These are phyloP conservation scores for Termitomyces sp. DNA, from an alignment of 768 basidiomycete genomes.

Conservation along the genomic window DNA sequence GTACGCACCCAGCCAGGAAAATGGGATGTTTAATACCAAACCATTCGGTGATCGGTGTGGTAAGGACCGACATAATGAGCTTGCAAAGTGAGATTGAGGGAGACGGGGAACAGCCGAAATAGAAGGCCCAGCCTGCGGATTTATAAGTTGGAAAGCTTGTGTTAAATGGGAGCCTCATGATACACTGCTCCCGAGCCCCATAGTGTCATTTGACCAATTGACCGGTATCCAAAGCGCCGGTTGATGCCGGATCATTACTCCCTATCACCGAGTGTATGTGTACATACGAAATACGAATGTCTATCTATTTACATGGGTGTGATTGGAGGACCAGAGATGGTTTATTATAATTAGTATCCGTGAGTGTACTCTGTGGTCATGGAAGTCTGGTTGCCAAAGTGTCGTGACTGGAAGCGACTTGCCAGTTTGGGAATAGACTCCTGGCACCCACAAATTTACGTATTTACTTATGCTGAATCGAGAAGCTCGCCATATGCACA, in stretches of 20 bases:
- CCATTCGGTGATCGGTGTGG: slow-evolving; percentile 83
- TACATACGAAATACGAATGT: no score
- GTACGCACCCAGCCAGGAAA: slow-evolving; percentile 65
- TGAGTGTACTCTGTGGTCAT: no score
- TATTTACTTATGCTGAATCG: neutral
- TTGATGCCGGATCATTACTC: neutral
- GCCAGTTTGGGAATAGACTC: neutral
- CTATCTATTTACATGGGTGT: no score
- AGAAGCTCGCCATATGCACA: neutral
- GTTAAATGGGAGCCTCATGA: slow-evolving; percentile 8
- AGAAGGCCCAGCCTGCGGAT: neutral
- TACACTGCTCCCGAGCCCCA: neutral
- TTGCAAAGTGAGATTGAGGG: neutral
- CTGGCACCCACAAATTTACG: neutral
- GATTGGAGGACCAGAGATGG: neutral
- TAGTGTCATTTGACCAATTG: neutral
- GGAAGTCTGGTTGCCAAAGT: neutral
- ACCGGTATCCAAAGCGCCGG: neutral
- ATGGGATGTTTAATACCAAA: slow-evolving; percentile 89
- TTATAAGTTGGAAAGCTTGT: slow-evolving; percentile 5
- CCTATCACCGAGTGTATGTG: neutral
- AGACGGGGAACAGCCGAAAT: neutral
- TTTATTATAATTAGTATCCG: neutral
- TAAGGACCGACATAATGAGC: slow-evolving; percentile 51
- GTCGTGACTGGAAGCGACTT: neutral